These are phyloP conservation scores for Leucosporidium scottii DNA, from an alignment of 768 basidiomycete species.

Conservation along the genomic window DNA sequence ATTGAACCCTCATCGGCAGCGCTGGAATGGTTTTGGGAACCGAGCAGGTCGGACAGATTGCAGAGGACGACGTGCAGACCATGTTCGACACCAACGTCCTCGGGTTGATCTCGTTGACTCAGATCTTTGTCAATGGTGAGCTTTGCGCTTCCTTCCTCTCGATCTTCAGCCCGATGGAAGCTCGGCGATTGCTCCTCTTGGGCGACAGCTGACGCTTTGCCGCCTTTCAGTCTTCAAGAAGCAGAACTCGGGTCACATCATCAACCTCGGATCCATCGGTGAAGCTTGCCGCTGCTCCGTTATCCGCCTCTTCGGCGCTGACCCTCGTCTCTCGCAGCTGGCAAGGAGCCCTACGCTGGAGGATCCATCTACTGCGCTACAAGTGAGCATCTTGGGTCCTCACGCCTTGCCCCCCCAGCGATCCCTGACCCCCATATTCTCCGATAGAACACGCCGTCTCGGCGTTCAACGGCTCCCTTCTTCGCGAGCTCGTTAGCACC, in stretches of 20 bases:
- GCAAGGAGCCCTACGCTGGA: conserved; percentile 76
- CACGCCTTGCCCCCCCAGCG: too few species aligned
- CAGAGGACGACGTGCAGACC: conserved; percentile 65
- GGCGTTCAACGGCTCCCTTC: conserved; percentile 73
- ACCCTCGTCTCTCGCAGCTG: conserved; percentile 48
- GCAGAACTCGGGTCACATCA: conserved; percentile 57
- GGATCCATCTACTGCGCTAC: conserved; percentile 91
- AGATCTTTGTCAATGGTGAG: conserved; percentile 58
- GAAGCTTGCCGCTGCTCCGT: too few species aligned
- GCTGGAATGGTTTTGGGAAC: conserved; percentile 81
- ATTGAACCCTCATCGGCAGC: background rate
- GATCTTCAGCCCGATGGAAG: too few species aligned
- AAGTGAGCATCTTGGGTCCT: conserved; percentile 37
- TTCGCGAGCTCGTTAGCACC: conserved; percentile 79
- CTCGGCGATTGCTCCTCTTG: too few species aligned
- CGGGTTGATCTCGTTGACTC: conserved; percentile 60
- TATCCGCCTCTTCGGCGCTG: too few species aligned
- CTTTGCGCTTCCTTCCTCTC: conserved; percentile 16
- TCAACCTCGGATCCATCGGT: conserved; percentile 81
- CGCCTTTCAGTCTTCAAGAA: conserved; percentile 60
- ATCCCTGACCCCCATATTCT: background rate
- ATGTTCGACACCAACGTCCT: conserved; percentile 69
- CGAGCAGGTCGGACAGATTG: conserved; percentile 76
- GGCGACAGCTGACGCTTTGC: background rate
- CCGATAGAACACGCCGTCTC: conserved; percentile 51